Evolutionary conservation across 2,329 filamentous ascomycete genomes (phyloP), one percentile per base, ranked within the genome.

Genomic region (Talaromyces pinophilus): DNA sequence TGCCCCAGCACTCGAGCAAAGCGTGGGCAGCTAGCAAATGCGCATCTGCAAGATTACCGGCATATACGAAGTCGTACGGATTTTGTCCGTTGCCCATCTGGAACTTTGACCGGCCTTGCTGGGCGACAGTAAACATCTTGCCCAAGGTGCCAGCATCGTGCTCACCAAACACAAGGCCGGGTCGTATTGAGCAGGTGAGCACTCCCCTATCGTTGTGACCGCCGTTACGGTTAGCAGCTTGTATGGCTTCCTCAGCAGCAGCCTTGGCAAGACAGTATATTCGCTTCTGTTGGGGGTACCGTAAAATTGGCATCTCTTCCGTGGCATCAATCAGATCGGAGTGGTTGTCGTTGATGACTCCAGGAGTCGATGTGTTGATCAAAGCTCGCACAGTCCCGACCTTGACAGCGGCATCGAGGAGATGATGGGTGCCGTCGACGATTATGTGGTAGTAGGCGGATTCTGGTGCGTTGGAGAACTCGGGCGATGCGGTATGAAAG

Each of bases 311-410:
- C 55, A 62, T 30, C 2, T 67, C 54, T 57, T 67, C 62, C 10
- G 62, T 64, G 69, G 92, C 92, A 76, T 97, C 93, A 76, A 88
- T 85, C 76, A 96, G 85, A 76, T 97, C 91, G 67, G 82, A 86
- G 68, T 85, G 82, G 72, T 93, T 93, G 79, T 98, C 93, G 75
- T 91, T 90, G 70, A 97, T 84, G 68, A 97, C 90, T 68, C 92
- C 95, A 63, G 91, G 90, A 62, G 91, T 94, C 77, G 91, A 94
- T 22, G 94, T 98, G 80, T 94, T 97, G 60, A 98, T 91, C 69
- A 98, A 87, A 0, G 87, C 91, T 79, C 89, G 92, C 73, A 80
- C 81, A 64, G 78, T 77, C 55, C 78, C 76, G 74, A 86, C 85
- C 71, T 90, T 90, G 17, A 91, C 92, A 33, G 89, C 86, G 64